Percentiles rank a stretch among this genome's conserved stretches.
These are phyloP conservation scores for Quercus engelmannii DNA, from an alignment of 306 rosid genomes.

Conservation along the genomic window DNA sequence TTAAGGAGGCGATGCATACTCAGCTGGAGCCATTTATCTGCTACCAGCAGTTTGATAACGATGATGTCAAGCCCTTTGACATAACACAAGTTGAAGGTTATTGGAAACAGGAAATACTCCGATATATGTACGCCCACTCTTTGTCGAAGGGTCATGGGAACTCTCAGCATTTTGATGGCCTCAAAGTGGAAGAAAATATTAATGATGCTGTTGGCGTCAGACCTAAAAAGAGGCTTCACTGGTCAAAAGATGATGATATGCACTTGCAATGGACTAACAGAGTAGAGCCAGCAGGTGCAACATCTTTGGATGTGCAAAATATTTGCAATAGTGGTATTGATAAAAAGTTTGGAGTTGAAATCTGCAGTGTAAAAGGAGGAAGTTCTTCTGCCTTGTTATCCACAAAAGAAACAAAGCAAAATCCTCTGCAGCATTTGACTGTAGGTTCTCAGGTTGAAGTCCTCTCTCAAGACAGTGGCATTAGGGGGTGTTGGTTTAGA, in stretches of 20 bases:
- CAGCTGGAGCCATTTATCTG: slow-evolving; percentile 64
- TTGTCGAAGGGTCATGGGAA: slow-evolving; percentile 39
- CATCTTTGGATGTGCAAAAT: slow-evolving; percentile 10
- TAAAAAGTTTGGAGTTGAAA: slow-evolving; percentile 21
- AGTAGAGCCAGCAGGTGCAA: slow-evolving; percentile 20
- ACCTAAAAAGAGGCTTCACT: slow-evolving; percentile 57
- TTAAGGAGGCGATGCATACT: slow-evolving; percentile 47
- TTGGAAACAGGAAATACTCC: slow-evolving; percentile 81
- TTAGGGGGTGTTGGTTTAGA: slow-evolving; percentile 89
- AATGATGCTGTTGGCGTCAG: slow-evolving; percentile 26
- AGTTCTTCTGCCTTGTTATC: slow-evolving; percentile 16
- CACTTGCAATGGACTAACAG: neutral
- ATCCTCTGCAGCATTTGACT: slow-evolving; percentile 14
- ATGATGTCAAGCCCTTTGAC: slow-evolving; percentile 65
- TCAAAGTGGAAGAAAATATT: slow-evolving; percentile 36
- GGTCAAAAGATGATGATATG: slow-evolving; percentile 20
- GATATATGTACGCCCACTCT: slow-evolving; percentile 41
- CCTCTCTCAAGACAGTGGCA: slow-evolving; percentile 86
- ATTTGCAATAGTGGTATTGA: slow-evolving; percentile 6
- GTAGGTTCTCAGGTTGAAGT: slow-evolving; percentile 75
- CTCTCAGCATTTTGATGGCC: slow-evolving; percentile 41
- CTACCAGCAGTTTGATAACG: slow-evolving; percentile 57
- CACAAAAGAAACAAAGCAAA: slow-evolving; percentile 23
- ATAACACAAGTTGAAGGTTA: slow-evolving; percentile 79
- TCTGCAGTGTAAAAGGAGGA: slow-evolving; percentile 12